Evolutionary conservation across 176 grass and related monocot species (phyloP).

Genomic region (Stipa capillata): DNA sequence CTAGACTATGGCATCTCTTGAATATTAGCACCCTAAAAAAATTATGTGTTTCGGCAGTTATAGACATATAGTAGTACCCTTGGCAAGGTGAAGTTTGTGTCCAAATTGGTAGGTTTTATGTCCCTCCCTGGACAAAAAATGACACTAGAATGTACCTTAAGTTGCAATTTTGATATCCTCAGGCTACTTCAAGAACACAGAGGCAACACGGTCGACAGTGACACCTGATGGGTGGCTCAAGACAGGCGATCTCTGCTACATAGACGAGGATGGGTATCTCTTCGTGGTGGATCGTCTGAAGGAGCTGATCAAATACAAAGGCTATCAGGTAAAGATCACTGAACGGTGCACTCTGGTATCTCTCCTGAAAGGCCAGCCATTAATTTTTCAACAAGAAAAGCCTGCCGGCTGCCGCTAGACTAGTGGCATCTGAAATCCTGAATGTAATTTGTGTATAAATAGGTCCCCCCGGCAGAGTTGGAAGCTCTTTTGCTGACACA

Average conservation of each 20-base stretch:
- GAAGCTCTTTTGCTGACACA: conserved; percentile 83
- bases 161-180: conserved; percentile 4
- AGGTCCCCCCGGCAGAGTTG: conserved; percentile 89
- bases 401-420: not conserved
- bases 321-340: conserved; percentile 62
- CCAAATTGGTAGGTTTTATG: not conserved
- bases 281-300: conserved; percentile 93
- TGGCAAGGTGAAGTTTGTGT: not conserved
- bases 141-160: not conserved
- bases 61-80: not conserved
- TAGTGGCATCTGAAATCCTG: not conserved
- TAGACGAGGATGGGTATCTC: conserved; percentile 90
- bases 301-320: conserved; percentile 98
- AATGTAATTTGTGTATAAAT: not conserved
- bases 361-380: not conserved
- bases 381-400: too few relatives aligned
- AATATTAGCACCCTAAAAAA: not conserved
- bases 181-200: conserved; percentile 85
- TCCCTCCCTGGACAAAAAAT: not conserved
- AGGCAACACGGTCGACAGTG: conserved; percentile 61
- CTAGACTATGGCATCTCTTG: not conserved
- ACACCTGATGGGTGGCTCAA: conserved; percentile 78
- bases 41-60: not conserved
- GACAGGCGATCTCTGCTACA: conserved; percentile 93
- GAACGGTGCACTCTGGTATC: not conserved